phyloP scores from a whole-genome alignment of 148 eudicot genomes.

The Spergularia marina region DNA sequence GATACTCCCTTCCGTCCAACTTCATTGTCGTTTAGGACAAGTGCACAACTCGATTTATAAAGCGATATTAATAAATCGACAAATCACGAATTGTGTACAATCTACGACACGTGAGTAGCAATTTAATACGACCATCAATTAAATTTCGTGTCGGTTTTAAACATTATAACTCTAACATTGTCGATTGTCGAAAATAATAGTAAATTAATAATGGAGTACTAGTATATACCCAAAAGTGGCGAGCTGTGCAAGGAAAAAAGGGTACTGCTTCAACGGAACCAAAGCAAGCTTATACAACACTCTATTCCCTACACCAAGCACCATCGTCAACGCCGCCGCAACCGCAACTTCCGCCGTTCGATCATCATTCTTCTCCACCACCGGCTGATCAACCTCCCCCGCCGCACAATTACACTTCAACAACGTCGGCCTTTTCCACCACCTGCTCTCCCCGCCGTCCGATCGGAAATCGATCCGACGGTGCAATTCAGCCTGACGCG shows the following conservation, averaged over 20 bases:
- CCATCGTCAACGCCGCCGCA: slow-evolving; percentile 74
- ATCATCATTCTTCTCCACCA: slow-evolving; percentile 16
- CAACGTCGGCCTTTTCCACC: slow-evolving; percentile 9
- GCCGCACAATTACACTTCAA: slow-evolving; percentile 17
- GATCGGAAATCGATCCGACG: slow-evolving; percentile 21
- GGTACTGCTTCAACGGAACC: slow-evolving; percentile 82
- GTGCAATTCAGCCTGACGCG: neutral
- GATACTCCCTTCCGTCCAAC: too few species aligned
- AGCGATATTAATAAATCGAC: too few species aligned
- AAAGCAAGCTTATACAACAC: slow-evolving; percentile 87
- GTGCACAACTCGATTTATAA: too few species aligned
- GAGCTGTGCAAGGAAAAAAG: slow-evolving; percentile 93
- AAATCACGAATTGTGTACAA: too few species aligned
- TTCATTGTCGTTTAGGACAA: too few species aligned
- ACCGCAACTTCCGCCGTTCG: slow-evolving; percentile 46
- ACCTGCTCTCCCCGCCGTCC: slow-evolving; percentile 7
- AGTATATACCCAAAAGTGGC: slow-evolving; percentile 87
- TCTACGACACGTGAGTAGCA: too few species aligned
- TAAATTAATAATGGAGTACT: neutral
- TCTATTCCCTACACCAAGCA: slow-evolving; percentile 84
- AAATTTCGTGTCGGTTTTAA: too few species aligned
- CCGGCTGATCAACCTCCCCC: neutral
- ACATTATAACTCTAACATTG: too few species aligned
- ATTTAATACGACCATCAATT: too few species aligned
- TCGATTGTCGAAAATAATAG: neutral